phyloP scores from a whole-genome alignment of 768 basidiomycete genomes.

The Phylloporus sp. region DNA sequence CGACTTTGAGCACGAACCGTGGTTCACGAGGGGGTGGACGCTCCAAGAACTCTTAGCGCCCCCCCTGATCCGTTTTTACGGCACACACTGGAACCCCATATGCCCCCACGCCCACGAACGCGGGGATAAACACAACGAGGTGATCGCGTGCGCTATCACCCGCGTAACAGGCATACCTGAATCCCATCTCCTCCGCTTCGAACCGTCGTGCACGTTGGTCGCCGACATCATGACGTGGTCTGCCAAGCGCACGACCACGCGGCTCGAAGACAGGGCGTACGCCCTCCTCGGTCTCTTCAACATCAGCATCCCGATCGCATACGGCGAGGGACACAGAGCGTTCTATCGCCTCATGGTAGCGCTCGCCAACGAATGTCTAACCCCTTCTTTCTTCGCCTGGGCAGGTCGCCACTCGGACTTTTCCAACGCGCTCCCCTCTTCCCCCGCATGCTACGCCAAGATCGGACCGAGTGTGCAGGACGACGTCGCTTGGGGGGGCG shows the following conservation, averaged over 20 bases:
- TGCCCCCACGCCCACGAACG: neutral
- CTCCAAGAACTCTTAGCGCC: constrained; percentile 16
- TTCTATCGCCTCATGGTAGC: constrained; percentile 13
- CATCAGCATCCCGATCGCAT: constrained; percentile 10
- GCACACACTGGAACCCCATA: constrained; percentile 10
- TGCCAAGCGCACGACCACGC: constrained; percentile 7
- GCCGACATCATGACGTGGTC: constrained; percentile 11
- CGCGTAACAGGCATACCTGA: constrained; percentile 6
- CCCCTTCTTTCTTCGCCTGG: constrained; percentile 11
- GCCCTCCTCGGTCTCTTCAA: constrained; percentile 10
- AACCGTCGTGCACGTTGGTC: constrained; percentile 4
- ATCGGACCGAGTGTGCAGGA: neutral
- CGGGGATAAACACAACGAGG: constrained; percentile 5
- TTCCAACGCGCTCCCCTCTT: constrained; percentile 9
- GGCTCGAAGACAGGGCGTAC: constrained; percentile 5
- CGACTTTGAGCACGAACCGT: constrained; percentile 10
- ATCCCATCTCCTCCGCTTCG: neutral
- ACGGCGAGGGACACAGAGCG: constrained; percentile 5
- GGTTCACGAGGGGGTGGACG: constrained; percentile 15
- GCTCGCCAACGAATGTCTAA: constrained; percentile 7
- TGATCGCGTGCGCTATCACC: neutral
- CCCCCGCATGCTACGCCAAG: constrained; percentile 6
- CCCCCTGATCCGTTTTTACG: constrained; percentile 7
- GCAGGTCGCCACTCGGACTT: constrained; percentile 6
- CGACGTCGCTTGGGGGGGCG: neutral